A percentile compares a stretch with the other conserved stretches of the same genome.
phyloP scores from a whole-genome alignment of 2,329 filamentous ascomycete genomes.

The Nothophaeocryptopus gaeumannii region DNA sequence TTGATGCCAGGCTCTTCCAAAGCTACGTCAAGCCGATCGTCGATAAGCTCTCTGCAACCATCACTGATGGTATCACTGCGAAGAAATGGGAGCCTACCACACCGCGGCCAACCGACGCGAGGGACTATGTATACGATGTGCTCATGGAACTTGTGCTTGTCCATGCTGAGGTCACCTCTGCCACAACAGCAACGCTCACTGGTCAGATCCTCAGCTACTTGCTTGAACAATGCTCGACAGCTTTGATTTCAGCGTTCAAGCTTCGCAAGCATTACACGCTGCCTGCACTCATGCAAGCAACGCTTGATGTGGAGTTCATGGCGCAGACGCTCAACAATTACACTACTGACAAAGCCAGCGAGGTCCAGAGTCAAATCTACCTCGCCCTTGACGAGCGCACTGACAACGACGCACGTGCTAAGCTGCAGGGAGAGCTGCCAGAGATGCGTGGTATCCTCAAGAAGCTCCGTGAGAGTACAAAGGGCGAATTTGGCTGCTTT shows the following conservation, averaged over 20 bases:
- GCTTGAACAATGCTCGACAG: constrained; percentile 73
- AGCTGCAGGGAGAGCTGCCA: constrained; percentile 80
- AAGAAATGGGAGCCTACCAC: constrained; percentile 58
- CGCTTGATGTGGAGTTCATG: constrained; percentile 93
- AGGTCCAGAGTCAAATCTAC: constrained; percentile 87
- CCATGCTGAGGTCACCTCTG: constrained; percentile 59
- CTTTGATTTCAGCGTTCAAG: constrained; percentile 79
- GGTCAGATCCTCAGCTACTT: constrained; percentile 80
- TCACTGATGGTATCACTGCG: constrained; percentile 68
- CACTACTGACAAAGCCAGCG: constrained; percentile 75
- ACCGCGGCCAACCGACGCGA: constrained; percentile 66
- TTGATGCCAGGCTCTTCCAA: constrained; percentile 86
- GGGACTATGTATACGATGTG: constrained; percentile 84
- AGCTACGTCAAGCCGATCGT: constrained; percentile 82
- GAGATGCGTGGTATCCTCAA: constrained; percentile 88
- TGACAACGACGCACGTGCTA: constrained; percentile 76
- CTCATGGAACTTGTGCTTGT: constrained; percentile 84
- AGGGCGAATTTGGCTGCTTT: constrained; percentile 66
- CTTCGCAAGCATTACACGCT: constrained; percentile 65
- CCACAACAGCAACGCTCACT: constrained; percentile 67
- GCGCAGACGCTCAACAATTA: constrained; percentile 90
- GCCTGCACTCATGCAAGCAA: constrained; percentile 88
- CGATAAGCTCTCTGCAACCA: constrained; percentile 64
- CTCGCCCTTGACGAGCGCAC: constrained; percentile 85
- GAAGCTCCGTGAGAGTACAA: constrained; percentile 73